phyloP scores from a whole-genome alignment of 805 yeast genomes.

The Zygosaccharomyces pseudorouxii region DNA sequence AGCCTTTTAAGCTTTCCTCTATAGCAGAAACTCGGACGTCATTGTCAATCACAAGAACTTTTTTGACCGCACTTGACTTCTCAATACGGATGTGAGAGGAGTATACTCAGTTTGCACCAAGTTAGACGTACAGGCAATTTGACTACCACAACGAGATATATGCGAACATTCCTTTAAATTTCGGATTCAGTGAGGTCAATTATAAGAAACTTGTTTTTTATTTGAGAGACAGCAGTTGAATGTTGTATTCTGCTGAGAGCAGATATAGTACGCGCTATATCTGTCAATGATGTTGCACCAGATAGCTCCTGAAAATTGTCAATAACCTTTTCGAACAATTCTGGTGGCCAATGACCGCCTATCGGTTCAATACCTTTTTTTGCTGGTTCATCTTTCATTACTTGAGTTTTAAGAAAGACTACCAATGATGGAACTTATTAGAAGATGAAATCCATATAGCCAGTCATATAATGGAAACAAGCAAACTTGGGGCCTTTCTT shows the following conservation, averaged over 20 bases:
- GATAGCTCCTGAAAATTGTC: slow-evolving; percentile 1
- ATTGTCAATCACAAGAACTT: slow-evolving; percentile 5
- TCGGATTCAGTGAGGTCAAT: not conserved
- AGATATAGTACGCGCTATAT: not conserved
- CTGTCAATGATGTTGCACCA: slow-evolving; percentile 5
- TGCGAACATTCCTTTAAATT: not conserved
- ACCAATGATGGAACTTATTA: no score
- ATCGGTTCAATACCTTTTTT: not conserved
- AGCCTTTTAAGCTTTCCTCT: not conserved
- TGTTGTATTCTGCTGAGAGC: not conserved
- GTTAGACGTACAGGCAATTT: slow-evolving; percentile 3
- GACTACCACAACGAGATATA: not conserved
- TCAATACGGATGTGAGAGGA: not conserved
- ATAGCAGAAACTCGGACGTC: not conserved
- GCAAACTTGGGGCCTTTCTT: no score
- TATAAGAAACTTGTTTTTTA: not conserved
- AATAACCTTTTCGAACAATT: not conserved
- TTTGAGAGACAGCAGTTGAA: not conserved
- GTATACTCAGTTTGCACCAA: not conserved
- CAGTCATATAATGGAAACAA: no score
- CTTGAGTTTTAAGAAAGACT: not conserved
- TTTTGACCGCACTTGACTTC: not conserved
- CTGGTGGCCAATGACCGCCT: not conserved
- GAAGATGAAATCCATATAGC: not conserved
- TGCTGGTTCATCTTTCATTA: not conserved